Evolutionary conservation across 2,329 filamentous ascomycete genomes (phyloP), one percentile per base, ranked within the genome.

Genomic region (Colletotrichum navitas): DNA sequence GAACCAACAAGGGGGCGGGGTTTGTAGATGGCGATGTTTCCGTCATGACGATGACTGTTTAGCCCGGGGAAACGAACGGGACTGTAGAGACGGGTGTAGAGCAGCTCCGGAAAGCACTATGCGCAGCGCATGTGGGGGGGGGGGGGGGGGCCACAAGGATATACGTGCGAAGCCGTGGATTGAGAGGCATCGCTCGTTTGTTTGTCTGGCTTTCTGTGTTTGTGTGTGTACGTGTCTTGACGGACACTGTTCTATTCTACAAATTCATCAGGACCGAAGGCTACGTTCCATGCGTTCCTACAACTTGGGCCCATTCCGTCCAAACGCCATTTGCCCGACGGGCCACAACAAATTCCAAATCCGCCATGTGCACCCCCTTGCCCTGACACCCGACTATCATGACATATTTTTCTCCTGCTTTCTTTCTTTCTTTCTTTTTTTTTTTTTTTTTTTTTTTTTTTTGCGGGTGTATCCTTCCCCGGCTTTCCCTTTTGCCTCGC

Each of bases 261-360:
- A 58, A 2, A 1, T 41, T 36, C 41, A 34, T 34, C 6, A 24
- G 54, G 32, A 39, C 54, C 21, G 12, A 26, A 56, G 54, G 54
- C 54, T 56, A 58, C 54, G 54, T 26, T 41, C 14, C 34, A 10
- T 41, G n/a, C 14, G 2, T 26, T 41, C n/a, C 4, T 26, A 26
- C 54, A 58, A 18, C n/a, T 7, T 10, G 21, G 18, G 24, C 11
- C 7, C 21, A 34, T 16, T 39, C 34, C 34, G n/a, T 39, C 52
- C 34, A 56, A n/a, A 26, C 8, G 54, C 34, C 21, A 12, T 32
- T 0, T 49, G 45, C 47, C 64, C 41, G 18, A 34, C 61, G n/a
- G n/a, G 58, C 65, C 12, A 63, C 60, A n/a, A n/a, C n/a, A n/a
- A n/a, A 51, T 63, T 45, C 36, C 18, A 16, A n/a, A 29, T 18